Evolutionary conservation across 2,329 filamentous ascomycete species (phyloP), one percentile per base, ranked within the genome.

Genomic region (Exophiala aquamarina): DNA sequence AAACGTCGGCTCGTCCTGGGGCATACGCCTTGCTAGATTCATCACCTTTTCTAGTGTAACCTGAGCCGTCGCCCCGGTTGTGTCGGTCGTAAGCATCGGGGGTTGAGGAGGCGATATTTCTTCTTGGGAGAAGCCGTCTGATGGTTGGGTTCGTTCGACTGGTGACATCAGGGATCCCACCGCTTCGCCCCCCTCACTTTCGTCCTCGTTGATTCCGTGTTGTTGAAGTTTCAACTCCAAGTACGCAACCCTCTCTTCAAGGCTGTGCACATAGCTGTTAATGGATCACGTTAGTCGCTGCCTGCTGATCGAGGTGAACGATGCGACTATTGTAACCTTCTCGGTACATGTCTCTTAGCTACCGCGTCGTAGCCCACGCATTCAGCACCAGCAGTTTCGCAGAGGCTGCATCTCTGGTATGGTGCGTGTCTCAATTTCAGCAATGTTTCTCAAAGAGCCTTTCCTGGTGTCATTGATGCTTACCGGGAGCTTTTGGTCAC

Each of bases 311-410:
- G 39, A 33, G 28, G 26, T n/a, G 11, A 17, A 20, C 33, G 23
- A 17, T 14, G 14, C 7, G 10, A 29, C n/a, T 28, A 39, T 11
- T 5, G 13, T 14, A 26, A 50, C 48, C 48, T 50, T 47, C 90
- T 81, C 40, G 92, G 92, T 49, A 96, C 95, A 70, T 95, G 89
- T 63, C 87, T 84, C 75, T 95, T 95, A 18, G 89, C 95, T 62
- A 95, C 95, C 28, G 91, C 90, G 65, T 97, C 92, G 67, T 95
- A 96, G 54, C 92, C 91, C 37, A 95, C 89, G 66, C 92, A 96
- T 57, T 87, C 85, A 37, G 93, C 87, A 47, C 81, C 79, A 13
- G 88, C 90, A 71, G 95, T 95, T 66, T 91, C 89, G 70, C 92
- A 96, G 59, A 87, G 88, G 33, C 87, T 85, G 66, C 92, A 96